A percentile compares a stretch with the other conserved stretches of the same genome.
phyloP scores from a whole-genome alignment of 2,329 filamentous ascomycete genomes.

The Trichophaea hybrida region DNA sequence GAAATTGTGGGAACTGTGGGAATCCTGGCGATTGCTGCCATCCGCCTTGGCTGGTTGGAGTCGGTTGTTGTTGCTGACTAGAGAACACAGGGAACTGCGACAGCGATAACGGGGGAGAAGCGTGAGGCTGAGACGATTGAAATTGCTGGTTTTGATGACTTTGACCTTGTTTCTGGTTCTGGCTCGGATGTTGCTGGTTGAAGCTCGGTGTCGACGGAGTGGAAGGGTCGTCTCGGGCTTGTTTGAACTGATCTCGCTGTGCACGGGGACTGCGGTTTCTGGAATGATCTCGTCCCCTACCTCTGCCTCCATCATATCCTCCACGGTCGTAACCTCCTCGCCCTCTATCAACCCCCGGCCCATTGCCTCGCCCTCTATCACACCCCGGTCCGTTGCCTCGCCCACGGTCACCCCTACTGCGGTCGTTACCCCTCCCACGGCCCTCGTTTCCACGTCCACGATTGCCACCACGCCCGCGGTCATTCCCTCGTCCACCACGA shows the following conservation, averaged over 20 bases:
- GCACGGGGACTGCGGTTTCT: constrained; percentile 7
- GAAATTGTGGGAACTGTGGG: constrained; percentile 4
- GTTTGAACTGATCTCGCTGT: constrained; percentile 25
- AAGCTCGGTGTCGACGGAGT: constrained; percentile 19
- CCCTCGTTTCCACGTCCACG: constrained; percentile 28
- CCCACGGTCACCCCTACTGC: constrained; percentile 30
- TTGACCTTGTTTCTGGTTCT: constrained; percentile 25
- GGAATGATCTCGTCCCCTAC: constrained; percentile 24
- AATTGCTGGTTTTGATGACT: constrained; percentile 26
- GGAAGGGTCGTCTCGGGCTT: constrained; percentile 25
- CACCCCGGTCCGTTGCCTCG: constrained; percentile 29
- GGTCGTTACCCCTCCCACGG: constrained; percentile 33
- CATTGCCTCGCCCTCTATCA: constrained; percentile 14
- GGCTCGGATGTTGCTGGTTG: constrained; percentile 24
- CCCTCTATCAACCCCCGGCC: not conserved
- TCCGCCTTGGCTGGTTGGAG: not conserved
- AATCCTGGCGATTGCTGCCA: not conserved
- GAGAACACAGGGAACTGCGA: constrained; percentile 30
- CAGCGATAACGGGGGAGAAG: constrained; percentile 11
- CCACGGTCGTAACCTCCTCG: constrained; percentile 27
- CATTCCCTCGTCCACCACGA: constrained; percentile 25
- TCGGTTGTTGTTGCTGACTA: constrained; percentile 32
- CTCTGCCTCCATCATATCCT: constrained; percentile 8
- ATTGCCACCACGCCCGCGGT: constrained; percentile 1
- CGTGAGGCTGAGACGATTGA: constrained; percentile 19